These are phyloP conservation scores for Amanita fuliginea DNA, from an alignment of 768 basidiomycete genomes.

Conservation along the genomic window DNA sequence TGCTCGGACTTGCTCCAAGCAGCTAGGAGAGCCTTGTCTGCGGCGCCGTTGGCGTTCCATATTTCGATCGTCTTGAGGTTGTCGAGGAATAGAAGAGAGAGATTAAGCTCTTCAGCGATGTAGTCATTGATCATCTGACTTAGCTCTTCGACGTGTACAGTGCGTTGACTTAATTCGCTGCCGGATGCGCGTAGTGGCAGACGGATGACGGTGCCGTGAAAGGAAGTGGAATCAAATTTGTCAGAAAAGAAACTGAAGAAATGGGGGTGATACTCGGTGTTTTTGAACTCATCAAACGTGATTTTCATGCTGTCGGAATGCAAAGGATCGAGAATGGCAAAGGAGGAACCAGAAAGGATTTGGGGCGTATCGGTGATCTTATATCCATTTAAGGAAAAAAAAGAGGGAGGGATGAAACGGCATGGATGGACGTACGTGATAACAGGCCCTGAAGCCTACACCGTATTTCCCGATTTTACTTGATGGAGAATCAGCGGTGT, in stretches of 20 bases:
- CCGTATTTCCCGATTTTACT: constrained; percentile 47
- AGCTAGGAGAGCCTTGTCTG: constrained; percentile 14
- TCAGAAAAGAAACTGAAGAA: constrained; percentile 22
- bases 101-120: constrained; percentile 25
- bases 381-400: not conserved
- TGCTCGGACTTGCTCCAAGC: constrained; percentile 8
- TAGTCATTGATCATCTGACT: constrained; percentile 28
- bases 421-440: constrained; percentile 25
- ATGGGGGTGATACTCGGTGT: constrained; percentile 20
- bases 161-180: constrained; percentile 24
- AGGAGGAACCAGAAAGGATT: constrained; percentile 27
- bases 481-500: not conserved
- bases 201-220: constrained; percentile 33
- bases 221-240: constrained; percentile 10
- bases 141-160: constrained; percentile 22
- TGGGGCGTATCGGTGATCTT: constrained; percentile 41
- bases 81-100: constrained; percentile 31
- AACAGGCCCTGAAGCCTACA: constrained; percentile 38
- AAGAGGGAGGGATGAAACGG: not conserved
- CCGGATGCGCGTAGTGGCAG: constrained; percentile 28
- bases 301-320: constrained; percentile 20
- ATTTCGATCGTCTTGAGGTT: constrained; percentile 29
- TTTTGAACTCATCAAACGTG: constrained; percentile 16
- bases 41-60: constrained; percentile 19
- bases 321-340: constrained; percentile 36